Evolutionary conservation across 768 basidiomycete species (phyloP).

Genomic region (Mycena polygramma): DNA sequence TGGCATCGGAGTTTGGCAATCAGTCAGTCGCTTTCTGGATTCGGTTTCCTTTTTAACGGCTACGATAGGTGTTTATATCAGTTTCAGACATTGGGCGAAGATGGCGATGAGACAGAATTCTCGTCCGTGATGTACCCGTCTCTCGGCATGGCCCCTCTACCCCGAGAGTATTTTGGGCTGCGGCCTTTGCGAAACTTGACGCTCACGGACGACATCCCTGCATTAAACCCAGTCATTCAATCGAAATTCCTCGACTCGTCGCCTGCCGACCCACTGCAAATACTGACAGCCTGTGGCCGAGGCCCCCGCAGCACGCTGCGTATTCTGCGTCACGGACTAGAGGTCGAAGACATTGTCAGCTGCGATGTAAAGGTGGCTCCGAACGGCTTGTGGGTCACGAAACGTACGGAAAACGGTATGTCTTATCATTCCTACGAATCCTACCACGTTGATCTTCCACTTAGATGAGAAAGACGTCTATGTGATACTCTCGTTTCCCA

Average conservation of each 20-base stretch:
- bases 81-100: slow-evolving; percentile 97
- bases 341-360: slow-evolving; percentile 93
- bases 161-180: not conserved
- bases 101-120: slow-evolving; percentile 94
- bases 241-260: not conserved
- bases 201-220: not conserved
- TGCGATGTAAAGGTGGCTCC: slow-evolving; percentile 96
- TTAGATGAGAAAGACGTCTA: slow-evolving; percentile 96
- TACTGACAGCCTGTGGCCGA: slow-evolving; percentile 16
- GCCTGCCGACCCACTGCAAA: not conserved
- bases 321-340: slow-evolving; percentile 67
- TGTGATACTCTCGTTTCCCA: slow-evolving; percentile 97
- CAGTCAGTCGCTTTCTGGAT: slow-evolving; percentile 69
- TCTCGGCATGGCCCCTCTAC: not conserved
- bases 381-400: slow-evolving; percentile 97
- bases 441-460: too few species aligned
- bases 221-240: slow-evolving; percentile 10
- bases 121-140: slow-evolving; percentile 60
- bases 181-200: slow-evolving; percentile 1
- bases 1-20: slow-evolving; percentile 96
- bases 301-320: slow-evolving; percentile 11
- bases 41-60: slow-evolving; percentile 1
- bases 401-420: slow-evolving; percentile 81
- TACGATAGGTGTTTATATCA: slow-evolving; percentile 86
- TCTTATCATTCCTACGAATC: not conserved